Evolutionary conservation across 2,329 filamentous ascomycete genomes (phyloP).

Genomic region (Cytospora chrysosperma): DNA sequence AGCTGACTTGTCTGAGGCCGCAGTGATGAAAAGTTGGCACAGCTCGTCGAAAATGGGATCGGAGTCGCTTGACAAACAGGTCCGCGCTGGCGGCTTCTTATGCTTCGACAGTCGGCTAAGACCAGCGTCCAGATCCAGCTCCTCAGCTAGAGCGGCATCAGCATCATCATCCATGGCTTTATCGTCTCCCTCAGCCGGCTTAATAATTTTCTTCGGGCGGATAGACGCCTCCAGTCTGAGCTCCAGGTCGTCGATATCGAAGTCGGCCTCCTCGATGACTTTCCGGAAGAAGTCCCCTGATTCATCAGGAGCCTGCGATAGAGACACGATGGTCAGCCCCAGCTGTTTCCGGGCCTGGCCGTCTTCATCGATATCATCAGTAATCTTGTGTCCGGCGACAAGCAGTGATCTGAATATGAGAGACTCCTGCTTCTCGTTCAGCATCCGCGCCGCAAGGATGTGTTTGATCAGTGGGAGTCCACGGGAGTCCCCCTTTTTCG

Average conservation of each 20-base stretch:
- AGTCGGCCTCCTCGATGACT: slow-evolving; percentile 64
- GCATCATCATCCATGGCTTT: slow-evolving; percentile 46
- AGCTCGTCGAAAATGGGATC: slow-evolving; percentile 58
- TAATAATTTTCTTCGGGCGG: slow-evolving; percentile 48
- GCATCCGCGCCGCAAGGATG: slow-evolving; percentile 57
- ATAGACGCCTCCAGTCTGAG: slow-evolving; percentile 71
- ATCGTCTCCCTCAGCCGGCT: slow-evolving; percentile 43
- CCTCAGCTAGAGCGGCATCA: slow-evolving; percentile 30
- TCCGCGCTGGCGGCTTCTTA: slow-evolving; percentile 32
- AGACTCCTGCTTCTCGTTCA: slow-evolving; percentile 62
- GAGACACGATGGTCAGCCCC: slow-evolving; percentile 63
- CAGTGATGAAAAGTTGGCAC: slow-evolving; percentile 56
- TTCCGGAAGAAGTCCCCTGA: slow-evolving; percentile 63
- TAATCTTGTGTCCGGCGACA: slow-evolving; percentile 57
- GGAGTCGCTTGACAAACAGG: slow-evolving; percentile 53
- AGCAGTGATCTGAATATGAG: slow-evolving; percentile 66
- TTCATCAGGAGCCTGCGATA: slow-evolving; percentile 59
- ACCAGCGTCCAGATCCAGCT: slow-evolving; percentile 39
- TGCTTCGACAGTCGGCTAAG: slow-evolving; percentile 39
- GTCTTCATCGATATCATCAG: slow-evolving; percentile 53
- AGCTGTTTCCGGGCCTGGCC: slow-evolving; percentile 61
- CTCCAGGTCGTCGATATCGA: slow-evolving; percentile 74
- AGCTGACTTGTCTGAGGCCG: slow-evolving; percentile 46
- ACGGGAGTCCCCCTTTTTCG: slow-evolving; percentile 57
- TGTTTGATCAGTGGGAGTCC: slow-evolving; percentile 60